Conservation (phyloP, 805 yeast species). For the Candida coleopterorum region DNA sequence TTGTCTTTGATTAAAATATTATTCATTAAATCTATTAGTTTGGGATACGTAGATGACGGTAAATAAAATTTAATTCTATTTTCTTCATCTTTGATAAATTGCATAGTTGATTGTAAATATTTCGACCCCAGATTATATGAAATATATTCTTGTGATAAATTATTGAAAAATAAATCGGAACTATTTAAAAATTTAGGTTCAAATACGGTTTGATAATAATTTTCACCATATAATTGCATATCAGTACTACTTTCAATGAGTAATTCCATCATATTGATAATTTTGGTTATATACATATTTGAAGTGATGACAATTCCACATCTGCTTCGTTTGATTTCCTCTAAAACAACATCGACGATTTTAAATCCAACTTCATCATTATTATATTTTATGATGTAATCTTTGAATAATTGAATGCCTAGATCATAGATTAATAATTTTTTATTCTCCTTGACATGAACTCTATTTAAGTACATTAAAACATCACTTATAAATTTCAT, state of each 20-base stretch:
- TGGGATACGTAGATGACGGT: slow-evolving; percentile 51
- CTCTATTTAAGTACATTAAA: slow-evolving; percentile 81
- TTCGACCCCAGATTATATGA: slow-evolving; percentile 46
- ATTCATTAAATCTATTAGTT: slow-evolving; percentile 52
- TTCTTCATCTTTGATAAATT: slow-evolving; percentile 60
- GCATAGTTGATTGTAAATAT: slow-evolving; percentile 48
- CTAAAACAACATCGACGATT: slow-evolving; percentile 46
- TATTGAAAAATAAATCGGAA: slow-evolving; percentile 52
- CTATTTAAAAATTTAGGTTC: slow-evolving; percentile 59
- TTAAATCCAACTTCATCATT: slow-evolving; percentile 46
- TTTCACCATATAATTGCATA: slow-evolving; percentile 41
- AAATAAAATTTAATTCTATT: slow-evolving; percentile 49
- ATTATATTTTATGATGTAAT: slow-evolving; percentile 48
- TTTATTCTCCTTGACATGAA: slow-evolving; percentile 67
- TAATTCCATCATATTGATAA: slow-evolving; percentile 68
- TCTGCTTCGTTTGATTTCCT: slow-evolving; percentile 54
- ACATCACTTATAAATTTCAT: slow-evolving; percentile 82
- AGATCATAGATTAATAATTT: slow-evolving; percentile 65
- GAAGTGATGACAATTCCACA: slow-evolving; percentile 46
- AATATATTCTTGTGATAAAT: slow-evolving; percentile 42
- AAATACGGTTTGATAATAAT: slow-evolving; percentile 57
- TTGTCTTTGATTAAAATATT: slow-evolving; percentile 53
- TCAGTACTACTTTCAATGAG: slow-evolving; percentile 42
- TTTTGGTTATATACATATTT: slow-evolving; percentile 53
- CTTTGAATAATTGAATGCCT: slow-evolving; percentile 66